Evolutionary conservation across 2,329 filamentous ascomycete genomes (phyloP).

Genomic region (Arthroderma uncinatum): DNA sequence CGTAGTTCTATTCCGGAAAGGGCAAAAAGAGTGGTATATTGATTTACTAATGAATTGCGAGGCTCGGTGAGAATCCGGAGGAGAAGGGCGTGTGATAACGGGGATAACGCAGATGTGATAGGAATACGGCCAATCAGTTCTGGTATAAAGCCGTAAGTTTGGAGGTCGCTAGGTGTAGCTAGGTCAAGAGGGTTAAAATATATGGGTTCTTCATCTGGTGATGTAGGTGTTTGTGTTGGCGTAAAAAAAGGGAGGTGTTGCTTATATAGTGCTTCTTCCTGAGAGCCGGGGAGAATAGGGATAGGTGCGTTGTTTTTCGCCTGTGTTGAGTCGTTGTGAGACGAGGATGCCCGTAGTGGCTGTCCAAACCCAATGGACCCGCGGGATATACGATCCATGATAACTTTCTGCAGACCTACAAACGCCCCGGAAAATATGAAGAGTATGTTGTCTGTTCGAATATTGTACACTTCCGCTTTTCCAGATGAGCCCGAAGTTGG

Average conservation of each 20-base stretch:
- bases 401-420: constrained; percentile 75
- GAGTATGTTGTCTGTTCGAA: constrained; percentile 90
- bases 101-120: constrained; percentile 73
- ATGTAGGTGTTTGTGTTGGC: constrained; percentile 41
- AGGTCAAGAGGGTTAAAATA: constrained; percentile 56
- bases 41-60: constrained; percentile 72
- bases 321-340: constrained; percentile 17
- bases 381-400: constrained; percentile 77
- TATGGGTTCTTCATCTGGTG: constrained; percentile 31
- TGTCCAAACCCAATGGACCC: constrained; percentile 86
- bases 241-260: constrained; percentile 49
- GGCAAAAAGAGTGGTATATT: constrained; percentile 81
- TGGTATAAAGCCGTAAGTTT: constrained; percentile 82
- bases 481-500: constrained; percentile 11
- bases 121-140: constrained; percentile 94
- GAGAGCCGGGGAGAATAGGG: constrained; percentile 50
- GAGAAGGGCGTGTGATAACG: constrained; percentile 57
- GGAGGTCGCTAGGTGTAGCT: constrained; percentile 62
- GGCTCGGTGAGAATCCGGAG: constrained; percentile 87
- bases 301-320: constrained; percentile 30
- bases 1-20: constrained; percentile 65
- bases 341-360: constrained; percentile 50
- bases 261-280: constrained; percentile 50
- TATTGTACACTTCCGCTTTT: constrained; percentile 54
- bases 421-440: constrained; percentile 97